These are phyloP conservation scores for Delitschia confertaspora DNA, from an alignment of 495 filamentous ascomycete species.

Conservation along the genomic window DNA sequence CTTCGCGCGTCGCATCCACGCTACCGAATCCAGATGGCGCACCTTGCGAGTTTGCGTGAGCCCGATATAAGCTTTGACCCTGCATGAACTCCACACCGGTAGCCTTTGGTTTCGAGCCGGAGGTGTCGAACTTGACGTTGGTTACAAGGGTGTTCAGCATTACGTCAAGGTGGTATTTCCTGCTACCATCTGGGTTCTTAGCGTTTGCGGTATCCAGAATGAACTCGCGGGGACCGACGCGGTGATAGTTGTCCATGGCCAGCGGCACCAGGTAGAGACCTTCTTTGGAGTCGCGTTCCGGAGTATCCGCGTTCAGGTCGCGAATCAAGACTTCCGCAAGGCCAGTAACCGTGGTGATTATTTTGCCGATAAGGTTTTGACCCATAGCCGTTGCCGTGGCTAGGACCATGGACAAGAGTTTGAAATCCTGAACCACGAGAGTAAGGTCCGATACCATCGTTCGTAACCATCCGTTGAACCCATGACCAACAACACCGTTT, in stretches of 20 bases:
- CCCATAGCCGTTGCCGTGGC: conserved; percentile 46
- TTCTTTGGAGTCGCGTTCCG: conserved; percentile 34
- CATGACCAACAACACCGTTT: conserved; percentile 41
- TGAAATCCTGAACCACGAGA: conserved; percentile 43
- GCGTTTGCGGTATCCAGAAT: conserved; percentile 45
- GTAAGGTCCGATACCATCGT: conserved; percentile 42
- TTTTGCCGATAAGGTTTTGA: conserved; percentile 33
- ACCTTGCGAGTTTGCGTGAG: conserved; percentile 35
- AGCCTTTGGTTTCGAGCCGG: conserved; percentile 41
- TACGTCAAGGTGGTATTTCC: conserved; percentile 53
- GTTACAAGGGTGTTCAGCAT: conserved; percentile 53
- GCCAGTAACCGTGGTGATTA: conserved; percentile 32
- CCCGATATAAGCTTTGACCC: conserved; percentile 51
- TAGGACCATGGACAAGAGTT: conserved; percentile 43
- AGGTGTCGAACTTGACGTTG: conserved; percentile 46
- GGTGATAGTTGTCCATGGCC: conserved; percentile 38
- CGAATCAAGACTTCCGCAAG: conserved; percentile 34
- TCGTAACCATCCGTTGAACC: conserved; percentile 50
- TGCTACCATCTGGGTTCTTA: conserved; percentile 42
- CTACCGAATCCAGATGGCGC: conserved; percentile 38
- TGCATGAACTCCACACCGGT: conserved; percentile 56
- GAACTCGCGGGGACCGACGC: conserved; percentile 47
- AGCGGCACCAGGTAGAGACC: conserved; percentile 50
- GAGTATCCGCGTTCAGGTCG: conserved; percentile 45
- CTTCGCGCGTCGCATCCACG: conserved; percentile 46